phyloP scores from a whole-genome alignment of 2,329 filamentous ascomycete genomes.

The Dactylellina parvicollis region DNA sequence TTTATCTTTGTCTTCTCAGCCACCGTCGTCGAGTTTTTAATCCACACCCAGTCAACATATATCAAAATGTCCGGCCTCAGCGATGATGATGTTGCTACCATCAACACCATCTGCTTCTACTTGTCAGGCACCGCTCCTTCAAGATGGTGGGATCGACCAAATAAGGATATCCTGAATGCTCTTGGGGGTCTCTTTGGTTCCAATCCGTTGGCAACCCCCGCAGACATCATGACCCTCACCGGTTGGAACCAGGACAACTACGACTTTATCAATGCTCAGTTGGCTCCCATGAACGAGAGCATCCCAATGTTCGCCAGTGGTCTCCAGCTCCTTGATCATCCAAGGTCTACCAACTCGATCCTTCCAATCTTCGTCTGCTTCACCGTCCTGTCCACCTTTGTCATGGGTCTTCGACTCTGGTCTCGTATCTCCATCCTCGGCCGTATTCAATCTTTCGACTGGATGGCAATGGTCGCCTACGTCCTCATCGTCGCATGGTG shows the following conservation, averaged over 20 bases:
- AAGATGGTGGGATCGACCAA: constrained; percentile 35
- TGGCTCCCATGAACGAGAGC: constrained; percentile 45
- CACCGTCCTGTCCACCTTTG: constrained; percentile 45
- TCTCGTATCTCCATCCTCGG: constrained; percentile 51
- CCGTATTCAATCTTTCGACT: constrained; percentile 51
- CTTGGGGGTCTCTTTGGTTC: constrained; percentile 10
- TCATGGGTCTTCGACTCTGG: constrained; percentile 48
- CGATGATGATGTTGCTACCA: constrained; percentile 7
- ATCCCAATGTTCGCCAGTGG: constrained; percentile 19
- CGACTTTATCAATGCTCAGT: constrained; percentile 23
- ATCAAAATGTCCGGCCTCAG: constrained; percentile 48
- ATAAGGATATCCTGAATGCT: constrained; percentile 36
- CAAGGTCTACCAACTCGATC: constrained; percentile 32
- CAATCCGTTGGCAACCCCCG: constrained; percentile 20
- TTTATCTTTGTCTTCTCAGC: constrained; percentile 14
- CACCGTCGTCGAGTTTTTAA: constrained; percentile 12
- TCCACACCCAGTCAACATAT: constrained; percentile 7
- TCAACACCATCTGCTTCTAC: constrained; percentile 52
- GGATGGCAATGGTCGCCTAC: constrained; percentile 33
- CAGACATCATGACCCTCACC: constrained; percentile 25
- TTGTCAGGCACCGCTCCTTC: constrained; percentile 26
- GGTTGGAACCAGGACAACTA: constrained; percentile 33
- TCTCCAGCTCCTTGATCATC: constrained; percentile 22
- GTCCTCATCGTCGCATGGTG: constrained; percentile 45
- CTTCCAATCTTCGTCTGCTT: constrained; percentile 51